Percentiles rank a stretch among this genome's conserved stretches.
Conservation (phyloP, 495 filamentous ascomycete species). For the Talaromyces trachyspermus region DNA sequence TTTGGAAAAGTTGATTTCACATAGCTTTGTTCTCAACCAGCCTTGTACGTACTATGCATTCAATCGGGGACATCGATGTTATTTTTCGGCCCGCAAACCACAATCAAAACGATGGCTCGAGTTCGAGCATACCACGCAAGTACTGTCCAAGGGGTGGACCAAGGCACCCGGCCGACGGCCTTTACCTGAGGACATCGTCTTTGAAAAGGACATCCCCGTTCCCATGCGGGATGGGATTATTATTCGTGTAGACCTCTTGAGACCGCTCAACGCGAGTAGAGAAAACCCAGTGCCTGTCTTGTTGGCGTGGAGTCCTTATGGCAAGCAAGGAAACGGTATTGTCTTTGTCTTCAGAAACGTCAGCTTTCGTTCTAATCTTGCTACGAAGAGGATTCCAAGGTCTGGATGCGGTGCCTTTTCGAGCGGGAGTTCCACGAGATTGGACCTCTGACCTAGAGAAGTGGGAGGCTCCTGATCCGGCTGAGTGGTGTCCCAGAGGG, state of each 20-base stretch:
- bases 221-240: slow-evolving; percentile 19
- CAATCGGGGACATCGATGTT: too few relatives aligned
- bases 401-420: slow-evolving; percentile 10
- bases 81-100: too few relatives aligned
- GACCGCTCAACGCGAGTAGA: slow-evolving; percentile 12
- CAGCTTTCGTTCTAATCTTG: neutral
- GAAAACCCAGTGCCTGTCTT: slow-evolving; percentile 21
- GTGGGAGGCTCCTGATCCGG: slow-evolving; percentile 40
- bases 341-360: too few relatives aligned
- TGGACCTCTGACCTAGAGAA: slow-evolving; percentile 20
- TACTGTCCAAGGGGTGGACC: slow-evolving; percentile 12
- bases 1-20: too few relatives aligned
- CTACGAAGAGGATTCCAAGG: neutral
- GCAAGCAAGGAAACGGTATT: slow-evolving; percentile 21
- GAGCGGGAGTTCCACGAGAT: slow-evolving; percentile 16
- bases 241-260: slow-evolving; percentile 24
- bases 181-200: slow-evolving; percentile 11
- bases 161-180: slow-evolving; percentile 5
- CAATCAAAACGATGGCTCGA: neutral
- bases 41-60: too few relatives aligned
- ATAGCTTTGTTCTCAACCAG: too few relatives aligned
- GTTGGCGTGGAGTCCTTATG: slow-evolving; percentile 25
- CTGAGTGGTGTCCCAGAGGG: slow-evolving; percentile 28
- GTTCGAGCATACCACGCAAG: neutral
- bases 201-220: slow-evolving; percentile 16